Percentiles rank a stretch among this genome's conserved stretches.
These are phyloP conservation scores for Nemania sp. DNA, from an alignment of 2,329 filamentous ascomycete genomes.

Conservation along the genomic window DNA sequence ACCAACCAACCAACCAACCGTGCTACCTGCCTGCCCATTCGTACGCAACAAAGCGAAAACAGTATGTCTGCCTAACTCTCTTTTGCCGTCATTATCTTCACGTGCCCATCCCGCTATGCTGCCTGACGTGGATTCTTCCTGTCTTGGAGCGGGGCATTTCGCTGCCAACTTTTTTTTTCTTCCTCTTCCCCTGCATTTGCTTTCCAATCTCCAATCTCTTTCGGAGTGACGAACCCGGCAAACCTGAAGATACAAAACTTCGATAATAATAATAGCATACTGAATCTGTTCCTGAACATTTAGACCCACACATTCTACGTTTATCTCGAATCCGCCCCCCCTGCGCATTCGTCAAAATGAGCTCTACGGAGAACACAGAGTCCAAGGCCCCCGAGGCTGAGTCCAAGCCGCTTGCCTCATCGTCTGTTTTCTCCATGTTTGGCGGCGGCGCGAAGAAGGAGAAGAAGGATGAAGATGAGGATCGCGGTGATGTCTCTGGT, in stretches of 20 bases:
- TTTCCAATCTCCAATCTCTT: constrained; percentile 1
- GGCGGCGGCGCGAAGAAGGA: constrained; percentile 97
- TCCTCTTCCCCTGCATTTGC: not conserved
- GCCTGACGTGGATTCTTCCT: constrained; percentile 27
- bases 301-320: constrained; percentile 14
- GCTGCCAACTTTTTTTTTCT: constrained; percentile 22
- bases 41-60: constrained; percentile 19
- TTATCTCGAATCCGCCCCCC: constrained; percentile 10
- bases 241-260: not conserved
- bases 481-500: constrained; percentile 87
- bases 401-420: constrained; percentile 62
- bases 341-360: constrained; percentile 56
- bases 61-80: constrained; percentile 39
- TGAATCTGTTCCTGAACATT: constrained; percentile 22
- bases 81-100: not conserved
- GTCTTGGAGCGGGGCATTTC: constrained; percentile 29
- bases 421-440: constrained; percentile 96
- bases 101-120: constrained; percentile 6
- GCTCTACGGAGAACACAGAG: constrained; percentile 63
- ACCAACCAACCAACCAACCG: constrained; percentile 15
- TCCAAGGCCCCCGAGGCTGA: constrained; percentile 63
- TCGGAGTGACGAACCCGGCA: not conserved
- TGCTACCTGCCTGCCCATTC: constrained; percentile 20
- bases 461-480: constrained; percentile 86
- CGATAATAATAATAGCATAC: constrained; percentile 10